A percentile compares a stretch with the other conserved stretches of the same genome.
These are phyloP conservation scores for Guillardia theta DNA, from an alignment of 78 protist species.

Conservation along the genomic window DNA sequence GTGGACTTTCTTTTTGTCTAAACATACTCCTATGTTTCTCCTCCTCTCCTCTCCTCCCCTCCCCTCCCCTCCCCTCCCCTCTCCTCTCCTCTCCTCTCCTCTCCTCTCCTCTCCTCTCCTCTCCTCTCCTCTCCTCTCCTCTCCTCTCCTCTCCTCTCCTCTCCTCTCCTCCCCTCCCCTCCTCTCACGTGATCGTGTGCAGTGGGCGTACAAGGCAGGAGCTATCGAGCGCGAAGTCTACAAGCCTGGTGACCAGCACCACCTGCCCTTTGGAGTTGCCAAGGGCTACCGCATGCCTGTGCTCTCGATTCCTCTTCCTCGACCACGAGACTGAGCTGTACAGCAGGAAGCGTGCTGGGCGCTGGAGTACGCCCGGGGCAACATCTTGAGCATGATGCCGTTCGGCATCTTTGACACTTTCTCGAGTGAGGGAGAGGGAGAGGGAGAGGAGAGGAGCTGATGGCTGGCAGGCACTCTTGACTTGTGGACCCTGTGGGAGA, in stretches of 20 bases:
- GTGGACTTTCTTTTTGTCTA: no score
- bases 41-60: no score
- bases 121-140: no score
- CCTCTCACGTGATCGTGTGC: slow-evolving; percentile 36
- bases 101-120: no score
- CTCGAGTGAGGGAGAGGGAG: neutral
- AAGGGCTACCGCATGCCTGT: slow-evolving; percentile 35
- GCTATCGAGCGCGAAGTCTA: neutral
- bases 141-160: no score
- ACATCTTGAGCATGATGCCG: slow-evolving; percentile 48
- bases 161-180: no score
- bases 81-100: no score
- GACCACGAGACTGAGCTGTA: no score
- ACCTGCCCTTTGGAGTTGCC: neutral
- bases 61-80: no score
- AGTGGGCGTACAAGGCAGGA: neutral
- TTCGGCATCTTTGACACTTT: slow-evolving; percentile 44
- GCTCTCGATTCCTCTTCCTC: no score
- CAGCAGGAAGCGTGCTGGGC: slow-evolving; percentile 44
- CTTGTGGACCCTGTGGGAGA: neutral
- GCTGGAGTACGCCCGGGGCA: slow-evolving; percentile 54
- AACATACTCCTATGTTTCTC: no score
- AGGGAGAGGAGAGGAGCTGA: neutral
- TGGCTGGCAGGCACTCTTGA: slow-evolving; percentile 24
- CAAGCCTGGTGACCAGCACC: slow-evolving; percentile 49